Conservation (phyloP, 345 rosid genomes). For the Linum trigynum region DNA sequence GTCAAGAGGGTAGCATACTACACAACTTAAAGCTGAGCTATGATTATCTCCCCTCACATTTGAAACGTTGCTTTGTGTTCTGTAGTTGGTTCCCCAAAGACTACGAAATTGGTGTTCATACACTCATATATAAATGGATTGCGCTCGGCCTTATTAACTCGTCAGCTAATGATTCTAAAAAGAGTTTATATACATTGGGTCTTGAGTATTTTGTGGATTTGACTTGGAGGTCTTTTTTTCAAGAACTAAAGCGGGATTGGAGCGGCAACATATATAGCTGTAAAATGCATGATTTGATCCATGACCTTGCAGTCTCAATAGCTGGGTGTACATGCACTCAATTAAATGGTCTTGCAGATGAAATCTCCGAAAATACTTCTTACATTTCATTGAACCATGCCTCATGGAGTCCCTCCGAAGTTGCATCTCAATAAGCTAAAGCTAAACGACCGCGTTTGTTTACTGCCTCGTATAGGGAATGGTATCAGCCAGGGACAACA, state of each 20-base stretch:
- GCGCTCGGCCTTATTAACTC: not conserved
- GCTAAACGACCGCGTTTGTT: not conserved
- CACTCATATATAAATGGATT: not conserved
- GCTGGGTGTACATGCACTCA: not conserved
- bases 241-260: not conserved
- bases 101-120: not conserved
- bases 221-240: not conserved
- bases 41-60: not conserved
- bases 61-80: not conserved
- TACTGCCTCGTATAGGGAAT: not conserved
- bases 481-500: not conserved
- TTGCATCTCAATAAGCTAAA: not conserved
- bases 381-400: not conserved
- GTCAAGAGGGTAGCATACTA: not conserved
- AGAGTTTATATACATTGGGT: not conserved
- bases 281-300: not conserved
- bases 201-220: not conserved
- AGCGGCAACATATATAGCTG: not conserved
- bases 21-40: not conserved
- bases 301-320: not conserved
- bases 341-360: not conserved
- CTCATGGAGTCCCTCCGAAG: not conserved
- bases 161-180: not conserved
- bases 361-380: not conserved
- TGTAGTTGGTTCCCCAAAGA: not conserved